These are phyloP conservation scores for Punica granatum DNA, from an alignment of 345 rosid species.

Conservation along the genomic window DNA sequence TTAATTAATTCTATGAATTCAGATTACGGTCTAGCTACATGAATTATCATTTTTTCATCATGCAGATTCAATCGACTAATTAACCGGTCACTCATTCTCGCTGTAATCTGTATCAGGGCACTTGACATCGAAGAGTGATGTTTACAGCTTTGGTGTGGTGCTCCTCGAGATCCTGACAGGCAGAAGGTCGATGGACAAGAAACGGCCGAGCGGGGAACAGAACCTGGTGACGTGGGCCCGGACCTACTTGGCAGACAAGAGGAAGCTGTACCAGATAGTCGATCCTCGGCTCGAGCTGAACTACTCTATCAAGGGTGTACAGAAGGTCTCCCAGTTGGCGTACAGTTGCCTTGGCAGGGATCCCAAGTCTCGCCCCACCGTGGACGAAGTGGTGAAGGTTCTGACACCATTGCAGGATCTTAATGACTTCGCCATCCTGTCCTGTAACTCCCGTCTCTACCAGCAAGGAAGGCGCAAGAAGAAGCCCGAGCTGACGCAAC, in stretches of 20 bases:
- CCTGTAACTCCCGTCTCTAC: conserved; percentile 46
- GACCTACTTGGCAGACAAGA: conserved; percentile 70
- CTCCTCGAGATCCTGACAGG: conserved; percentile 89
- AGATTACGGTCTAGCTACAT: too few relatives aligned
- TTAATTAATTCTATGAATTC: too few relatives aligned
- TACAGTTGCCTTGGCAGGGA: conserved; percentile 59
- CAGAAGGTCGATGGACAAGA: conserved; percentile 95
- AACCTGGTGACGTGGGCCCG: conserved; percentile 93
- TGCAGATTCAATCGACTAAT: neutral
- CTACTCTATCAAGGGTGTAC: conserved; percentile 73
- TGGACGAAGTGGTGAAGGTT: conserved; percentile 61
- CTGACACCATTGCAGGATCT: conserved; percentile 61
- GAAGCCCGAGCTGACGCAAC: conserved; percentile 36
- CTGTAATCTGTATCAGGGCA: conserved; percentile 57
- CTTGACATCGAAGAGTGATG: conserved; percentile 89
- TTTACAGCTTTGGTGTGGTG: conserved; percentile 92
- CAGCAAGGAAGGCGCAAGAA: conserved; percentile 67
- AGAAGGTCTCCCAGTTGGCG: conserved; percentile 64
- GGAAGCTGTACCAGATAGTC: conserved; percentile 64
- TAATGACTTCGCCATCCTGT: conserved; percentile 55
- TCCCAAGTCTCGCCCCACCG: conserved; percentile 63
- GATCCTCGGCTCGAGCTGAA: conserved; percentile 88
- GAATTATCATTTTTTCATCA: too few relatives aligned
- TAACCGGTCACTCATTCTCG: neutral
- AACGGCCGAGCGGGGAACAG: conserved; percentile 78